Conservation (phyloP, 2,329 filamentous ascomycete genomes). For the Clonostachys byssicola region DNA sequence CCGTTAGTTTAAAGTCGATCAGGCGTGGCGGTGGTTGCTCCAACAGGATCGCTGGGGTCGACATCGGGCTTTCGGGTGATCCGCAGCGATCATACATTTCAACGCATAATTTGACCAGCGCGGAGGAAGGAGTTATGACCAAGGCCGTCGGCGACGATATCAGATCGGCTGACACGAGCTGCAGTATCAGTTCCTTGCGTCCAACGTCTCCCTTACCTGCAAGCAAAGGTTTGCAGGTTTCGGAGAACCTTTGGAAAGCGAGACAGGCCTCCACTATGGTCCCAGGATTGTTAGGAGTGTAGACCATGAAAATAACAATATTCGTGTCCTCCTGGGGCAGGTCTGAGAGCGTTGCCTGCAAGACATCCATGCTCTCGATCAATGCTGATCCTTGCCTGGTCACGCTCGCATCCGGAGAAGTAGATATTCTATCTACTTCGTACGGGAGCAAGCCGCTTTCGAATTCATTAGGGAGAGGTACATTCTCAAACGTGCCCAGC, state of each 20-base stretch:
- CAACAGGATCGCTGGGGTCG: conserved; percentile 68
- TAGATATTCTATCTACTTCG: conserved; percentile 39
- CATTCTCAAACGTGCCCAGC: conserved; percentile 59
- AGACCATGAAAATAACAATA: conserved; percentile 74
- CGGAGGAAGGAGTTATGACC: conserved; percentile 55
- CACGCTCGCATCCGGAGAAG: conserved; percentile 31
- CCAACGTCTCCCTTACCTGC: conserved; percentile 35
- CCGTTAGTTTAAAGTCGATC: conserved; percentile 70
- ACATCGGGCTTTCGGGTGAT: conserved; percentile 48
- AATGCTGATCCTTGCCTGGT: conserved; percentile 39
- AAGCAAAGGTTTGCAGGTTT: conserved; percentile 43
- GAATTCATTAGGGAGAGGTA: conserved; percentile 32
- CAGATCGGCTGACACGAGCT: conserved; percentile 67
- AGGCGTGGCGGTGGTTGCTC: conserved; percentile 65
- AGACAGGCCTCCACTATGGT: conserved; percentile 68
- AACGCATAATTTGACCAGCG: conserved; percentile 61
- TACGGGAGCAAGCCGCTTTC: conserved; percentile 44
- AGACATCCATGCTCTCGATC: conserved; percentile 40
- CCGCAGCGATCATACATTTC: conserved; percentile 77
- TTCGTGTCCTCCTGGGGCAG: conserved; percentile 45
- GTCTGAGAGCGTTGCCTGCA: conserved; percentile 40
- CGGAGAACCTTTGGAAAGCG: conserved; percentile 69
- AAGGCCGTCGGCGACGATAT: conserved; percentile 60
- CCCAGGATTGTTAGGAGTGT: conserved; percentile 57
- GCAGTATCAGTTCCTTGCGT: conserved; percentile 67